These are phyloP conservation scores for Globisporangium spinosum DNA, from an alignment of 352 stramenopile species.

Conservation along the genomic window DNA sequence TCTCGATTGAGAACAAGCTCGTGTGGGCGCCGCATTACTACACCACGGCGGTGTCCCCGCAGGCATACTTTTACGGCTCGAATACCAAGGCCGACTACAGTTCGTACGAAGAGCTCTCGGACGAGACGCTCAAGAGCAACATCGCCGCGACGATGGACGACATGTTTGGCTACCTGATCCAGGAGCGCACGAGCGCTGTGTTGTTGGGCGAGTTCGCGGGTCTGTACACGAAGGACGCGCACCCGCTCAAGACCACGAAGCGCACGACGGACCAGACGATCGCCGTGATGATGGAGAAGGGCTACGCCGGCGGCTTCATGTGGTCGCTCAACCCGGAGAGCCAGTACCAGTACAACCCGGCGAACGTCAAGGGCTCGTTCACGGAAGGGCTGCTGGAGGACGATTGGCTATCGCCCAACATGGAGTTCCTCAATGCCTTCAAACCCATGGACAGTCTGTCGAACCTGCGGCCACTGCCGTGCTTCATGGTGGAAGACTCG, in stretches of 20 bases:
- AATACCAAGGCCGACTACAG: conserved; percentile 45
- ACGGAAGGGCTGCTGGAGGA: conserved; percentile 70
- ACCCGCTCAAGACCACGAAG: conserved; percentile 68
- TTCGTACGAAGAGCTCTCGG: conserved; percentile 54
- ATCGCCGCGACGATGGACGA: conserved; percentile 62
- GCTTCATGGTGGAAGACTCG: conserved; percentile 27
- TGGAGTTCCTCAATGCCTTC: conserved; percentile 63
- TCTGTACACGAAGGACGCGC: conserved; percentile 61
- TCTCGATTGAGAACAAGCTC: conserved; percentile 67
- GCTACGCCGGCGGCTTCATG: conserved; percentile 77
- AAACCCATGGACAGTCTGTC: conserved; percentile 60
- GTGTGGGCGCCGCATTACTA: conserved; percentile 85
- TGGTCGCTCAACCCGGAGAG: conserved; percentile 83
- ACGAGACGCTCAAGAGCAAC: conserved; percentile 41
- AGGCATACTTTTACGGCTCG: conserved; percentile 72
- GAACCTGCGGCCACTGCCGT: conserved; percentile 59
- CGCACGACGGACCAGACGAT: conserved; percentile 72
- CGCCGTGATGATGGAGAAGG: conserved; percentile 52
- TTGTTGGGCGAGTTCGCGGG: conserved; percentile 76
- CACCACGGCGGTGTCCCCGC: conserved; percentile 66
- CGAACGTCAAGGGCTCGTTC: conserved; percentile 47
- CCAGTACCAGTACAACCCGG: conserved; percentile 74
- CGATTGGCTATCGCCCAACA: conserved; percentile 78
- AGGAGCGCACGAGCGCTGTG: conserved; percentile 45
- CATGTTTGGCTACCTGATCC: conserved; percentile 74